Evolutionary conservation across 1,284 basidiomycete genomes (phyloP), one percentile per base, ranked within the genome.

Genomic region (Testicularia cyperi): DNA sequence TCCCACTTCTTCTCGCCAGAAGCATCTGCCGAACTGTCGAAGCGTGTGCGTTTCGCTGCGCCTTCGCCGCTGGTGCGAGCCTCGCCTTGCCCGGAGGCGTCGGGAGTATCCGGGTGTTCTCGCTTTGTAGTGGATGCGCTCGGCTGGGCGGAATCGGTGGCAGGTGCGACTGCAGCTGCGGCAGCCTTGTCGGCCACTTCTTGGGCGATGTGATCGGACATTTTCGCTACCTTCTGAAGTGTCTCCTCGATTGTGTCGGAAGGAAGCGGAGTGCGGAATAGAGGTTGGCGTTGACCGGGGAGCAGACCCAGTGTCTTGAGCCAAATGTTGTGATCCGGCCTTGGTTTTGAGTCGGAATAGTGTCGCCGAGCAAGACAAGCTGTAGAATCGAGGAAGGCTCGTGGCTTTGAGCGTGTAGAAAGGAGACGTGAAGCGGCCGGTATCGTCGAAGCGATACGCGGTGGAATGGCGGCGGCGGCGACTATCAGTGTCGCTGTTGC

Each of bases 221-320:
- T 61, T 4, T 32, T 47, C 18, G 44, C 18, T n/a, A 61, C 35
- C 24, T 61, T 55, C 6, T 22, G 32, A 4, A 49, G 34, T 38
- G 37, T 61, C 6, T 61, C 32, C 6, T 55, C 16, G 34, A 41
- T 21, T 0, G 51, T 37, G 15, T 61, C 57, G 23, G 51, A 61
- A 24, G 46, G 48, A 28, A 61, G 46, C 9, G 51, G 19, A 4
- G 46, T 61, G 13, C 40, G 39, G 25, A 40, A 42, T 15, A 48
- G 3, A 18, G 56, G 38, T 9, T 48, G 19, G 16, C 56, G 56
- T 33, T 60, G 56, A 15, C 49, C 56, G 40, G 40, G 27, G n/a
- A 8, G 42, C 6, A 60, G 43, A 12, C 56, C 56, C 8, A 60
- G 43, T 3, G 51, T 39, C 15, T 47, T 3, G 27, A 60, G 46